A percentile compares a stretch with the other conserved stretches of the same genome.
Evolutionary conservation across 345 rosid genomes (phyloP).

Genomic region (Pistacia vera): DNA sequence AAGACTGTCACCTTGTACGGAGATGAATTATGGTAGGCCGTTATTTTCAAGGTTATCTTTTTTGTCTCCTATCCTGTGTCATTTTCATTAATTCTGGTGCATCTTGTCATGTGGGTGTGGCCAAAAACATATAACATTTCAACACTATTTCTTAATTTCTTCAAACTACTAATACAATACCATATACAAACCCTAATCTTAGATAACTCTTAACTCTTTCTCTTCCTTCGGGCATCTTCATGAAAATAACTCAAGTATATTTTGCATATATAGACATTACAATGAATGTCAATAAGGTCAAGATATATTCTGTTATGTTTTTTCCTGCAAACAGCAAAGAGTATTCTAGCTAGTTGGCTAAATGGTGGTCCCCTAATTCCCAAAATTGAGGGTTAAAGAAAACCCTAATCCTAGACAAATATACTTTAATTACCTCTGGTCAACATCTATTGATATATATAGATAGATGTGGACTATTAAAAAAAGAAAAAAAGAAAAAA

Average conservation of each 20-base stretch:
- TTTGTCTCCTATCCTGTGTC: background rate
- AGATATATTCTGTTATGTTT: background rate
- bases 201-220: background rate
- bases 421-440: background rate
- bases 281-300: background rate
- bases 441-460: background rate
- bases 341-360: background rate
- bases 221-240: too few species aligned
- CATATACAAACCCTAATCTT: constrained; percentile 9
- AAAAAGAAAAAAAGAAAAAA: background rate
- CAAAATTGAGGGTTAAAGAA: constrained; percentile 11
- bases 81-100: background rate
- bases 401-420: constrained; percentile 19
- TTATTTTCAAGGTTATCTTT: constrained; percentile 2
- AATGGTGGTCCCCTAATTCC: constrained; percentile 15
- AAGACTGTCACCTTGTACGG: background rate
- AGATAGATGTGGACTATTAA: background rate
- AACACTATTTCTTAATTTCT: background rate
- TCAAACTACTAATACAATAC: background rate
- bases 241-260: background rate
- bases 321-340: background rate
- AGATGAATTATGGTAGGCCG: background rate
- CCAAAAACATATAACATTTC: too few species aligned
- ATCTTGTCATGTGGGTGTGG: constrained; percentile 6
- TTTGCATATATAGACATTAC: background rate